Percentiles rank a stretch among this genome's conserved stretches.
Conservation (phyloP, 345 rosid genomes). For the Hevea brasiliensis region DNA sequence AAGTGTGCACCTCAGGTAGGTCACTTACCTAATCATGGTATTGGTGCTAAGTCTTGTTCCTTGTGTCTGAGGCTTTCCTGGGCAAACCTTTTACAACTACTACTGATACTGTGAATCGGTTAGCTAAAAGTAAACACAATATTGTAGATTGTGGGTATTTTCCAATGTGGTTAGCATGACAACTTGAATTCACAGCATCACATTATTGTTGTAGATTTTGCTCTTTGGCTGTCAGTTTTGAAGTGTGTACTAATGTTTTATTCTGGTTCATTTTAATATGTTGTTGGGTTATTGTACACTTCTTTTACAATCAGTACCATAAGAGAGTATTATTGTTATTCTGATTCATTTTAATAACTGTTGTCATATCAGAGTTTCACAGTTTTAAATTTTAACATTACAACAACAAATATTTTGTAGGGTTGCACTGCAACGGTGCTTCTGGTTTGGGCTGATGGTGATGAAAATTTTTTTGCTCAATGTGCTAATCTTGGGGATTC, state of each 20-base stretch:
- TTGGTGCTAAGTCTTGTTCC: neutral
- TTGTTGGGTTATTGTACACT: neutral
- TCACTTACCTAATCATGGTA: neutral
- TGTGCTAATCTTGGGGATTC: slow-evolving; percentile 98
- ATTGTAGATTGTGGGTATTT: neutral
- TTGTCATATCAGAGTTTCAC: slow-evolving; percentile 7
- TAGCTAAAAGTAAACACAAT: neutral
- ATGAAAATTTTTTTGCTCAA: slow-evolving; percentile 60
- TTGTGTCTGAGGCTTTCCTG: too few species aligned
- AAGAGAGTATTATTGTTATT: neutral
- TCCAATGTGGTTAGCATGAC: neutral
- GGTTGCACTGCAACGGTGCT: slow-evolving; percentile 96
- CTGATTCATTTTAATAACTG: neutral
- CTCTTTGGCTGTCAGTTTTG: neutral
- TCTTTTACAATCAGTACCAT: neutral
- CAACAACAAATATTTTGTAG: slow-evolving; percentile 42
- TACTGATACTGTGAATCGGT: neutral
- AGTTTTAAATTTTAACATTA: neutral
- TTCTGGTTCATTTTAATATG: neutral
- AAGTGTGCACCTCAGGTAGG: neutral
- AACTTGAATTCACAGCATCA: slow-evolving; percentile 4
- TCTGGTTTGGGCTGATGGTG: slow-evolving; percentile 69
- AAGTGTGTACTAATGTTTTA: neutral
- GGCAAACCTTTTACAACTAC: neutral
- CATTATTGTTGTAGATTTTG: neutral